Base-by-base conservation (phyloP, 2,329 filamentous ascomycete species). In the Chaetomium globosum region DNA sequence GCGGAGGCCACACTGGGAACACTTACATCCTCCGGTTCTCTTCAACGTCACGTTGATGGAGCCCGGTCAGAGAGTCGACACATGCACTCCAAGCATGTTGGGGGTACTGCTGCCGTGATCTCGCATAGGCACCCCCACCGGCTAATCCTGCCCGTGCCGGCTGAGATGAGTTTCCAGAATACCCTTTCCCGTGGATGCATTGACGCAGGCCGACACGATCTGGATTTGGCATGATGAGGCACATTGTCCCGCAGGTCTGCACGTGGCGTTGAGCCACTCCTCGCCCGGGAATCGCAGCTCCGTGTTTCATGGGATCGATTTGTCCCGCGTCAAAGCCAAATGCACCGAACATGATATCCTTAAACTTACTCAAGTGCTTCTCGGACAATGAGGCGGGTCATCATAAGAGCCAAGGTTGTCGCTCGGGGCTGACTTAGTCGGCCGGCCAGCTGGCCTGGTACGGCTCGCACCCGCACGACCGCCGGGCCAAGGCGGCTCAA, bases 261-360 rank as follows among this genome's bases (percentile, higher is more conserved):
- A 49, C 52, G 33, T 60, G 60, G 52, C 8, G 28, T n/a, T 39
- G 64, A 65, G 48, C 52, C 52, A 69, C 61, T 8, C 21, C 53
- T 31, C 21, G 33, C 16, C 65, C 64, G 69, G 66, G 61, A 69
- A 26, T 59, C 58, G 58, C 59, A 48, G 61, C 48, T 68, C 65
- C 68, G 67, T 69, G 69, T 70, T 70, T 70, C 67, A 68, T 51
- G 36, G 19, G 13, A 9, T 21, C 58, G 30, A 52, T 64, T 65
- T 52, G 62, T 59, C 63, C 65, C 48, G n/a, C 54, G 26, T 56
- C 51, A 55, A 26, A 57, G 33, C 28, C 9, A n/a, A 21, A 30
- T 31, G 28, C 33, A 21, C 48, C 26, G 31, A 43, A 51, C 12
- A 49, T 33, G n/a, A n/a, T 36, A 19, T 1, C 19, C 28, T 3